These are phyloP conservation scores for Exophiala sp. DNA, from an alignment of 2,329 filamentous ascomycete species.

Conservation along the genomic window DNA sequence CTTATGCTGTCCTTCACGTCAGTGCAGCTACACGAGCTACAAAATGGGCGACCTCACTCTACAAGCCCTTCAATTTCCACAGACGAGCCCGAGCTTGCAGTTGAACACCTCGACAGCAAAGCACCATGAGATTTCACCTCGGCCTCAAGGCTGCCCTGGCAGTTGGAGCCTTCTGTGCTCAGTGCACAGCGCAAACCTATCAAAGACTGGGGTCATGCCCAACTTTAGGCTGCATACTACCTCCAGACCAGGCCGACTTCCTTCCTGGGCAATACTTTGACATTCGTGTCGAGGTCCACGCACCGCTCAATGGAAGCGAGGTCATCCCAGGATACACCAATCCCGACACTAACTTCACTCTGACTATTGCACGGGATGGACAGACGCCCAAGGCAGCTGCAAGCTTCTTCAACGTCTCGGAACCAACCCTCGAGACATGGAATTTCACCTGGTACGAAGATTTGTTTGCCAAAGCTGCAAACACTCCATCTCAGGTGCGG, in stretches of 20 bases:
- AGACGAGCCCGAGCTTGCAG: neutral
- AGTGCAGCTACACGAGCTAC: slow-evolving; percentile 12
- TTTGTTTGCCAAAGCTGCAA: slow-evolving; percentile 70
- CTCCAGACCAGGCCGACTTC: slow-evolving; percentile 69
- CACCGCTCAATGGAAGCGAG: slow-evolving; percentile 76
- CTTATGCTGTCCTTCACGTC: too few species aligned
- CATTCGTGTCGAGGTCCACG: slow-evolving; percentile 77
- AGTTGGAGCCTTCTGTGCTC: slow-evolving; percentile 17
- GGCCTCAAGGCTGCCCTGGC: slow-evolving; percentile 13
- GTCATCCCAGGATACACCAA: slow-evolving; percentile 66
- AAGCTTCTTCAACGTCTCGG: slow-evolving; percentile 65
- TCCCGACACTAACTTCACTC: slow-evolving; percentile 71
- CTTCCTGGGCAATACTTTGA: slow-evolving; percentile 81
- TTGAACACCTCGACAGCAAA: neutral
- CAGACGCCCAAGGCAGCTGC: slow-evolving; percentile 53
- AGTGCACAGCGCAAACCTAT: slow-evolving; percentile 49
- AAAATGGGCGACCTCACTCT: slow-evolving; percentile 1
- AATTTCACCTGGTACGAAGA: slow-evolving; percentile 82
- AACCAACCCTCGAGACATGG: slow-evolving; percentile 76
- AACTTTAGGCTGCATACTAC: slow-evolving; percentile 55
- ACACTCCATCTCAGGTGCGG: slow-evolving; percentile 69
- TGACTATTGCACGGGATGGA: slow-evolving; percentile 62
- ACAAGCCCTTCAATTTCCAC: neutral
- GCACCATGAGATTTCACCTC: slow-evolving; percentile 13
- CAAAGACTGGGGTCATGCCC: slow-evolving; percentile 56